Evolutionary conservation across 1,139 yeast species (phyloP).

Genomic region (Candida tropicalis): DNA sequence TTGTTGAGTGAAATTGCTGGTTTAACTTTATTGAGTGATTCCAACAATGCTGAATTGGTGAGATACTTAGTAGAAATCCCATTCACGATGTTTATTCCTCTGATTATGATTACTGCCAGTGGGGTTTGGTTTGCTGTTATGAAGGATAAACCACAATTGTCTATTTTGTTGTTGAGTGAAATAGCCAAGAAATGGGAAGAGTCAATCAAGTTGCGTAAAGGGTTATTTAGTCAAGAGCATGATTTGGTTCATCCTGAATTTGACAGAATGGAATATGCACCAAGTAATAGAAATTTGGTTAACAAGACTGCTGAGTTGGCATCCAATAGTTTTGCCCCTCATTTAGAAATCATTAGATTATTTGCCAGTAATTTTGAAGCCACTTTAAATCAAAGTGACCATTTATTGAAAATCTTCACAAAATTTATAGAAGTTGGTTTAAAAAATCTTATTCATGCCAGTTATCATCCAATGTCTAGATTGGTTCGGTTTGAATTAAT

Average conservation of each 20-base stretch:
- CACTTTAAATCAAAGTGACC: constrained; percentile 71
- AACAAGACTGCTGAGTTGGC: constrained; percentile 54
- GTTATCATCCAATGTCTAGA: constrained; percentile 82
- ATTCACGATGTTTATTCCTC: constrained; percentile 62
- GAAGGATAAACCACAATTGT: constrained; percentile 60
- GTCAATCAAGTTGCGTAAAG: constrained; percentile 59
- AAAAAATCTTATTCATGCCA: constrained; percentile 56
- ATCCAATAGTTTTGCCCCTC: constrained; percentile 67
- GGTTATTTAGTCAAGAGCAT: constrained; percentile 62
- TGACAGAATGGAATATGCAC: constrained; percentile 84
- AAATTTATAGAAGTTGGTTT: constrained; percentile 63
- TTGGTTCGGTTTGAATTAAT: constrained; percentile 74
- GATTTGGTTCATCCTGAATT: constrained; percentile 70
- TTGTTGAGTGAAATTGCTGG: constrained; percentile 54
- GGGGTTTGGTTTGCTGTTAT: constrained; percentile 82
- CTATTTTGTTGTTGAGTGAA: constrained; percentile 68
- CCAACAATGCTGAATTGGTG: constrained; percentile 53
- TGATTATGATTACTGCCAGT: constrained; percentile 66
- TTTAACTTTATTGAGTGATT: constrained; percentile 47
- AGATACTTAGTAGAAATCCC: constrained; percentile 71
- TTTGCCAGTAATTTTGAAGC: constrained; percentile 86
- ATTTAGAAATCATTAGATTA: constrained; percentile 65
- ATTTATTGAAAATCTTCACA: constrained; percentile 70
- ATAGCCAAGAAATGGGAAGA: constrained; percentile 69
- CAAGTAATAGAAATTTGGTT: constrained; percentile 70